Conservation (phyloP, 176 grass and related monocot species). For the Carex scoparia region DNA sequence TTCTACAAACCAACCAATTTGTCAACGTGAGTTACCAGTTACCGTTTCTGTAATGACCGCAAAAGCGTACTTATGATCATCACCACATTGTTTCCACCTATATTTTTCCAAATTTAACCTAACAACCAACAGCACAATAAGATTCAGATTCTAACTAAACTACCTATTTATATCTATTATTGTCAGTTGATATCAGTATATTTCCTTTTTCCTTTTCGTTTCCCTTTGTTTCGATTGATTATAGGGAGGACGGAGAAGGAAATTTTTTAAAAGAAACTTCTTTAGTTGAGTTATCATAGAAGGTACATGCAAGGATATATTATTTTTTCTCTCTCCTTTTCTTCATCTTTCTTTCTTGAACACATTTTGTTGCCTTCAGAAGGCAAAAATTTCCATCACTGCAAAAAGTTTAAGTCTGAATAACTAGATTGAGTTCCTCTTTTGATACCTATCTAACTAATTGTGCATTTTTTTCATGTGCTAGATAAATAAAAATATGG, state of each 20-base stretch:
- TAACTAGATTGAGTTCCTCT: neutral
- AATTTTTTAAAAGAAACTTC: neutral
- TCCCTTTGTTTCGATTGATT: neutral
- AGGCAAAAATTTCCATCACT: neutral
- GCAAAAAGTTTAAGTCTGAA: neutral
- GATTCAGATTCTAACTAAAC: constrained; percentile 6
- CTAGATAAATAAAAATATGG: constrained; percentile 17
- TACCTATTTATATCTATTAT: constrained; percentile 16
- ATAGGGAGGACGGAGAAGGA: neutral
- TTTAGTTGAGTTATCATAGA: neutral
- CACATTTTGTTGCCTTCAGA: neutral
- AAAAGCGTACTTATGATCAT: neutral
- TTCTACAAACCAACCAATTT: constrained; percentile 1
- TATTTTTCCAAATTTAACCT: constrained; percentile 20
- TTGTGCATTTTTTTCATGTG: neutral
- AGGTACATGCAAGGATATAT: neutral
- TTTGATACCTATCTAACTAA: neutral
- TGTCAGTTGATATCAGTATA: neutral
- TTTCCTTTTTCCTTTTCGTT: neutral
- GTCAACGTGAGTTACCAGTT: neutral
- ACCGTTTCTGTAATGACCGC: neutral
- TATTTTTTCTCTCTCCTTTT: neutral
- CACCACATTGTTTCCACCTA: neutral
- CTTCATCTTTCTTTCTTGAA: neutral
- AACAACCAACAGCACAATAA: neutral